Evolutionary conservation across 2,329 filamentous ascomycete species (phyloP).

Genomic region (Cordyceps tenuipes): DNA sequence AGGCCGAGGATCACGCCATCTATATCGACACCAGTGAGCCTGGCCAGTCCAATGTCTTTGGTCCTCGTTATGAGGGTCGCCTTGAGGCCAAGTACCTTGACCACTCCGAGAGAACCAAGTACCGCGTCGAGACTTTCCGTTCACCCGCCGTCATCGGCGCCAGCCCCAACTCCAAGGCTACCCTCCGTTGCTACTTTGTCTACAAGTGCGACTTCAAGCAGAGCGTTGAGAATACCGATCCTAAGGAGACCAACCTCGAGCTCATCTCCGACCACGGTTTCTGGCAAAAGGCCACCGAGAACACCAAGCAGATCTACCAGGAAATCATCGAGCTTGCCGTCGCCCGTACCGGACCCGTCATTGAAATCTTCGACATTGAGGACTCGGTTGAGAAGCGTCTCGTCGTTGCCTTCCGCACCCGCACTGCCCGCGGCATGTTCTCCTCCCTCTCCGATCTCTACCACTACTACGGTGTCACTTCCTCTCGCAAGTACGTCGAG

Average conservation of each 20-base stretch:
- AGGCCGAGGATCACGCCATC: conserved; percentile 87
- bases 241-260: conserved; percentile 79
- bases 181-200: conserved; percentile 95
- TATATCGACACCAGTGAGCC: conserved; percentile 97
- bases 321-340: conserved; percentile 85
- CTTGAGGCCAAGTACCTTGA: conserved; percentile 96
- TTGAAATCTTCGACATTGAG: conserved; percentile 96
- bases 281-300: conserved; percentile 87
- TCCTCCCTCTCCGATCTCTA: conserved; percentile 92
- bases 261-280: conserved; percentile 90
- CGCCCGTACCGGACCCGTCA: conserved; percentile 80
- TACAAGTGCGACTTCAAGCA: conserved; percentile 92
- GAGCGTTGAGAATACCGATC: conserved; percentile 57
- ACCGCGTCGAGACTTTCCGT: conserved; percentile 95
- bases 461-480: conserved; percentile 97
- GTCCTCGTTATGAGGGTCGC: conserved; percentile 87
- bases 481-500: conserved; percentile 93
- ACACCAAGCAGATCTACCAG: conserved; percentile 94
- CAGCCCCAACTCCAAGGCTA: conserved; percentile 60
- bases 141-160: conserved; percentile 73
- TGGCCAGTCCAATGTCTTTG: conserved; percentile 64
- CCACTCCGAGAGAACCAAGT: conserved; percentile 62
- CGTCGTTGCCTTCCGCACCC: conserved; percentile 88
- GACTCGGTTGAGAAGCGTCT: conserved; percentile 85
- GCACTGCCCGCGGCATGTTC: conserved; percentile 88